phyloP scores from a whole-genome alignment of 2,329 filamentous ascomycete genomes.

The Penicillium sp. region DNA sequence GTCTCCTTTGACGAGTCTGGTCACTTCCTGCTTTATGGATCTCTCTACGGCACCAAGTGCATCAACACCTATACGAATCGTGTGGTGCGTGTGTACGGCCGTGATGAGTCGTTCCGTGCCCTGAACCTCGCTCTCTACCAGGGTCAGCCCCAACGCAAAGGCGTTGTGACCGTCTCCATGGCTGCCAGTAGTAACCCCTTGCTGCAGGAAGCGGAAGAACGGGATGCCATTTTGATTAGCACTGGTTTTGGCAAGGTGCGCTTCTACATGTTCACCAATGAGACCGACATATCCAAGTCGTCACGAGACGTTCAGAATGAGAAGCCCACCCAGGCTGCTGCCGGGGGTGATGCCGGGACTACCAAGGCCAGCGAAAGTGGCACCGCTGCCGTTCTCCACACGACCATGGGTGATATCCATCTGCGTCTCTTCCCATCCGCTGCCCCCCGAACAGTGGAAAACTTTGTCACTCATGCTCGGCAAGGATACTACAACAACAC shows the following conservation, averaged over 20 bases:
- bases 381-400: conserved; percentile 82
- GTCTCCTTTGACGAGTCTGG: conserved; percentile 95
- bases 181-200: conserved; percentile 92
- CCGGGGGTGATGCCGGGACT: conserved; percentile 46
- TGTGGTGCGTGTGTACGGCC: conserved; percentile 84
- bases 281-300: conserved; percentile 77
- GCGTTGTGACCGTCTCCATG: conserved; percentile 92
- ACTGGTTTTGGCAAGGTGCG: conserved; percentile 85
- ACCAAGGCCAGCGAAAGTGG: conserved; percentile 70
- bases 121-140: conserved; percentile 87
- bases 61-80: conserved; percentile 95
- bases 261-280: conserved; percentile 98
- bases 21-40: conserved; percentile 92
- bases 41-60: conserved; percentile 88
- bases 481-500: conserved; percentile 96
- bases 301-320: conserved; percentile 93
- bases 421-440: conserved; percentile 90
- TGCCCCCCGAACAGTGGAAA: conserved; percentile 92
- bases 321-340: conserved; percentile 68
- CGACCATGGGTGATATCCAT: conserved; percentile 89
- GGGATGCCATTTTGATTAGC: conserved; percentile 83
- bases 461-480: conserved; percentile 89
- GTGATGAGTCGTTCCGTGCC: conserved; percentile 82
- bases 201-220: conserved; percentile 83
- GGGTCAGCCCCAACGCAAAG: conserved; percentile 92